Percentiles rank a stretch among this genome's conserved stretches.
These are phyloP conservation scores for Penicillium egyptiacum DNA, from an alignment of 495 filamentous ascomycete genomes.

Conservation along the genomic window DNA sequence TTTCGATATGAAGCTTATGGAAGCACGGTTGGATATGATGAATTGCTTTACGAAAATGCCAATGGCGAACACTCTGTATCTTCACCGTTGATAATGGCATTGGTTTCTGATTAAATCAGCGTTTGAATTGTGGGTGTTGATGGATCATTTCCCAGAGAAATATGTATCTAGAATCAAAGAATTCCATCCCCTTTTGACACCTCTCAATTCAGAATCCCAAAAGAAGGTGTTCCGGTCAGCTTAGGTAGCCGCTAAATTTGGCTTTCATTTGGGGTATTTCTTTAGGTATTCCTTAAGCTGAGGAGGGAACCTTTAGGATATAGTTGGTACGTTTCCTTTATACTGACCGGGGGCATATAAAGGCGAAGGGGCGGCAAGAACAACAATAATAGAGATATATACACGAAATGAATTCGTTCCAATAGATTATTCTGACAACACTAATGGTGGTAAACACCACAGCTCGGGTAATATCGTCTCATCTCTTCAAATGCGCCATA, in stretches of 20 bases:
- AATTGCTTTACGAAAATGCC: background rate
- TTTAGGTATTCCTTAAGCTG: background rate
- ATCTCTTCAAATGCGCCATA: conserved; percentile 54
- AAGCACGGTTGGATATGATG: background rate
- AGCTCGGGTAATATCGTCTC: conserved; percentile 18
- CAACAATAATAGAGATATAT: background rate
- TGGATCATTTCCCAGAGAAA: conserved; percentile 2
- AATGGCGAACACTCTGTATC: conserved; percentile 25
- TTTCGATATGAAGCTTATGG: background rate
- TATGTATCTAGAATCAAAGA: conserved; percentile 4
- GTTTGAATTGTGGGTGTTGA: conserved; percentile 6
- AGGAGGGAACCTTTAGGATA: background rate
- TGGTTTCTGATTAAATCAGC: background rate
- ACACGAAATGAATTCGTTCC: background rate
- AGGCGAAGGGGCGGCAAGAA: background rate
- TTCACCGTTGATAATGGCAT: conserved; percentile 17
- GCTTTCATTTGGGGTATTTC: too few relatives aligned
- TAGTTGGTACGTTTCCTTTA: background rate
- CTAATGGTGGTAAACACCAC: conserved; percentile 8
- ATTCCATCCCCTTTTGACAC: background rate
- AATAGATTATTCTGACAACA: background rate
- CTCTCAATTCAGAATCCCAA: background rate
- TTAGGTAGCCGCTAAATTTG: background rate
- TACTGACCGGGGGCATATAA: background rate
- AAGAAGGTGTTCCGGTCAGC: background rate